A percentile compares a stretch with the other conserved stretches of the same genome.
These are phyloP conservation scores for Blastocystis sp. DNA, from an alignment of 352 stramenopile species.

Conservation along the genomic window DNA sequence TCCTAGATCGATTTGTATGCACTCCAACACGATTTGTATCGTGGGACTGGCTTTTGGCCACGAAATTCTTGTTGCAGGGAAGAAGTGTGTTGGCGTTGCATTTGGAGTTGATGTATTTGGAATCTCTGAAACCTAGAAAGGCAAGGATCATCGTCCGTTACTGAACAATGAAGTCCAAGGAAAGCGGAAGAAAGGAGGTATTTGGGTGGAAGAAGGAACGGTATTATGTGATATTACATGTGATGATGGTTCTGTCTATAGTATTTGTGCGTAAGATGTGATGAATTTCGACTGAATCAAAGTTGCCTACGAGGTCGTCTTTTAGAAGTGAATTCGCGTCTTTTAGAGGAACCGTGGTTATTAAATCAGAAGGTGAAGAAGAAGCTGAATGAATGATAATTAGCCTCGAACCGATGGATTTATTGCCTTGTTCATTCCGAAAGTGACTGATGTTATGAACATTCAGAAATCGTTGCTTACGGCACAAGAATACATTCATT, in stretches of 20 bases:
- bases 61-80: constrained; percentile 35
- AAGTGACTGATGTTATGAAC: constrained; percentile 56
- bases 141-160: constrained; percentile 33
- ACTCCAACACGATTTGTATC: constrained; percentile 61
- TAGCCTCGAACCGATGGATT: constrained; percentile 56
- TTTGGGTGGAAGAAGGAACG: constrained; percentile 60
- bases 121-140: neutral
- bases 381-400: neutral
- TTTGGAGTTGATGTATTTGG: constrained; percentile 6
- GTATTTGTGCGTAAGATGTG: neutral
- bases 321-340: constrained; percentile 40
- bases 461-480: constrained; percentile 62
- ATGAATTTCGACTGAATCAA: neutral
- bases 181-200: constrained; percentile 58
- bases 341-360: constrained; percentile 48
- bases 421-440: constrained; percentile 56
- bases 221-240: constrained; percentile 54
- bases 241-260: constrained; percentile 50
- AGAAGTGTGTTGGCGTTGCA: constrained; percentile 30
- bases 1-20: constrained; percentile 49
- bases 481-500: constrained; percentile 51
- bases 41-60: constrained; percentile 54
- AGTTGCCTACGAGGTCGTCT: constrained; percentile 51
- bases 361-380: constrained; percentile 32
- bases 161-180: constrained; percentile 33